Evolutionary conservation across 306 rosid species (phyloP), one percentile per base, ranked within the genome.

Genomic region (Acacia crassicarpa): DNA sequence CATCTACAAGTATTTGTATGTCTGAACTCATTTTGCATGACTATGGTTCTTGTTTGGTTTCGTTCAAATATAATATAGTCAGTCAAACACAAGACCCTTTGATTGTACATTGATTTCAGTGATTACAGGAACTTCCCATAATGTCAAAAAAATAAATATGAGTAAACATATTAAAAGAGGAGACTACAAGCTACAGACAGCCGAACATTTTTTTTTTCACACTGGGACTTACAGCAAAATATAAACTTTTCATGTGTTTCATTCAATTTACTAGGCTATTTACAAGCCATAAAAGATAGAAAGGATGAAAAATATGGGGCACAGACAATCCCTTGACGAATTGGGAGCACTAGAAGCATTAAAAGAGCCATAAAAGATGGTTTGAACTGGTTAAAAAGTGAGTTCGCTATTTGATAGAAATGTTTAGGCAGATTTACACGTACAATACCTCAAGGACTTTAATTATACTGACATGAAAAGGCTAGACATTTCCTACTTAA

Each of bases 11-110:
- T 75, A 54, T 9, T 4, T 2, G 16, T 41, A 9, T 65, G 16
- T 20, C 25, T 66, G 45, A 33, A 66, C 58, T n/a, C 75, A 67
- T 17, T 44, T 46, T 67, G 74, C 30, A 67, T 44, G 49, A 56
- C 48, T 38, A 65, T 27, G 75, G 41, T 74, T 75, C 78, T 82
- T 59, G 68, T 78, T 44, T 56, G 73, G 75, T 19, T 20, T 43
- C 9, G 43, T 22, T 33, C 75, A 70, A 44, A 70, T 43, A 70
- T 23, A 51, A 9, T 30, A 51, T 19, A 56, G 16, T 46, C 65
- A 49, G n/a, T 44, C 35, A 71, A 70, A 71, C 20, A 43, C 8
- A 71, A 44, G 58, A 25, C 16, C 25, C 75, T 16, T 45, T 23
- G 75, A 43, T 14, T 71, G 75, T 56, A 71, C 1, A 43, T 23